Base-by-base conservation (phyloP, 106 monocot species). In the Cymbidium sinense region DNA sequence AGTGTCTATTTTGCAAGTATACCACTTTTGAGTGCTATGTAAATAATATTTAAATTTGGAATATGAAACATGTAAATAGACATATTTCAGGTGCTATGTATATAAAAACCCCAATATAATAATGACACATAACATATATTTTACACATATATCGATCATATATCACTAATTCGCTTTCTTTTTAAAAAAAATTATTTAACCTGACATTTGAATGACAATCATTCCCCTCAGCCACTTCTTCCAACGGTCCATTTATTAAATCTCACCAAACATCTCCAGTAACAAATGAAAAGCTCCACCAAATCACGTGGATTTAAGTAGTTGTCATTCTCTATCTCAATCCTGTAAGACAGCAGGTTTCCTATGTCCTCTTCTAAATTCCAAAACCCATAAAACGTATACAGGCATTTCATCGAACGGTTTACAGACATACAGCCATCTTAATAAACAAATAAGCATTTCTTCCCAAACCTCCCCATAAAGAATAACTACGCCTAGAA, bases 361-460 rank as follows among this genome's bases (percentile, higher is more conserved):
- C 70, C 70, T 35, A 37, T 37, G 70, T 70, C 70, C 20, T 19
- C 21, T 15, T 36, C 36, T 8, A 34, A 36, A 30, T 65, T n/a
- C 23, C 3, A 58, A 47, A 13, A 21, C 58, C n/a, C 5, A 52
- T 1, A 17, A 67, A 67, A 67, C 7, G 31, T 33, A 31, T 23
- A 1, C 18, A 39, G 71, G 71, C 71, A 71, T 71, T 71, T 71
- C 20, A 37, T 36, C 71, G 37, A 71, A 71, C 71, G 35, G 36
- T 35, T 71, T 35, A 18, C 71, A 71, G 37, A 30, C 71, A 39
- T 36, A 71, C 70, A 18, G 70, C 70, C 70, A 47, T 47, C 47
- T 11, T 47, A 47, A 47, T 47, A 15, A 13, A 47, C 47, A 47
- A 47, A 47, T 47, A 2, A 47, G 47, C 47, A 47, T 47, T 15